Base-by-base conservation (phyloP, 495 filamentous ascomycete genomes). In the Chlorociboria aeruginascens region DNA sequence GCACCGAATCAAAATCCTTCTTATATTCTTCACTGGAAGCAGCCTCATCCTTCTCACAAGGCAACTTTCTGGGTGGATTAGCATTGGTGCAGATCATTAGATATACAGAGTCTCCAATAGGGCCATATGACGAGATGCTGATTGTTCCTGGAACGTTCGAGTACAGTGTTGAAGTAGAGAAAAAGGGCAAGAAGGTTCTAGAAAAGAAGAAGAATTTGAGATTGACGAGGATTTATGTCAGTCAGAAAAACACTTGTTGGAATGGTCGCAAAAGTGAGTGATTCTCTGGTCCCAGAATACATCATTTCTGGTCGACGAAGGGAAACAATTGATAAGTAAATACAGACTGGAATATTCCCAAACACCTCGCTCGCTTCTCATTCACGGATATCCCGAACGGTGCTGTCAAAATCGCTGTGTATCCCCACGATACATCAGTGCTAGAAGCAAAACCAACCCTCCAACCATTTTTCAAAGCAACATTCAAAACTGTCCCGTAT, bases 281-380 rank as follows among this genome's bases (percentile, higher is more conserved):
- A 17, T 10, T 13, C 12, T 17, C 29, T 45, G 14, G 13, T 33
- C 6, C 4, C 2, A 12, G 32, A 29, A 46, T 1, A 13, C 28
- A 25, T 34, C 9, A 29, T 6, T 46, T 39, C 40, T 40, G 20
- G 38, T 11, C 29, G 43, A 38, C 50, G 56, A 25, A 4, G 20
- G 20, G 4, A 25, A 25, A 2, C 20, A 25, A 25, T 25, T 25
- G 20, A 11, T 8, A 20, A 41, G 3, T 20, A 8, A 11, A 13
- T 20, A 52, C 49, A 64, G 69, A 71, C 47, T 75, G 70, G 70
- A 74, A 73, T 56, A 68, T 73, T 35, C 70, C 72, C 8, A 75
- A 75, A 54, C 72, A 74, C 55, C 62, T 76, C 12, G 73, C 71
- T 17, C 62, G 62, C 32, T 75, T 76, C 57, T 55, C 59, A 16